These are phyloP conservation scores for Nakazawaea molendinolei DNA, from an alignment of 805 yeast species.

Conservation along the genomic window DNA sequence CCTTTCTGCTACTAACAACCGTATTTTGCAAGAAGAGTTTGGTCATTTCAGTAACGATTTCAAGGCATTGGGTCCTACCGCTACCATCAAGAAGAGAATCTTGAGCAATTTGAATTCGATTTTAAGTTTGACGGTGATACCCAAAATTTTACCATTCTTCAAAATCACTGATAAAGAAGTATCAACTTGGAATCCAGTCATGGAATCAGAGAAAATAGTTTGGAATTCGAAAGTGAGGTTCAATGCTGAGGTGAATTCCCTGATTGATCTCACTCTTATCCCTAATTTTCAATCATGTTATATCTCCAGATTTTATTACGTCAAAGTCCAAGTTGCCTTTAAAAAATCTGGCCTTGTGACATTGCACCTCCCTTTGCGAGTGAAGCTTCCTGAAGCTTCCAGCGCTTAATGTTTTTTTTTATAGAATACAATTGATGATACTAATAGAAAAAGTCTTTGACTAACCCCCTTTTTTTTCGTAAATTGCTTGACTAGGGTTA, in stretches of 20 bases:
- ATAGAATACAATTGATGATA: too few relatives aligned
- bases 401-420: too few relatives aligned
- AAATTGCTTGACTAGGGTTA: too few relatives aligned
- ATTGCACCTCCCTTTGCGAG: conserved; percentile 12
- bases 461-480: too few relatives aligned
- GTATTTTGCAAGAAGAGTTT: conserved; percentile 14
- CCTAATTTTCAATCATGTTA: conserved; percentile 63
- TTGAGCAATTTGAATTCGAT: conserved; percentile 25
- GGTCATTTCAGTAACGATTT: not conserved
- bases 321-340: conserved; percentile 13
- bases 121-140: conserved; percentile 9
- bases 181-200: conserved; percentile 5
- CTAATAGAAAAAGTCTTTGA: too few relatives aligned
- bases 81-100: conserved; percentile 15
- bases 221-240: conserved; percentile 23
- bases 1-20: conserved; percentile 18
- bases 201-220: not conserved
- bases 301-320: conserved; percentile 49
- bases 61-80: conserved; percentile 18
- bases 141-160: conserved; percentile 12
- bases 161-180: conserved; percentile 1
- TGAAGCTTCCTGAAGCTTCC: too few relatives aligned
- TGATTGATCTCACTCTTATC: conserved; percentile 41
- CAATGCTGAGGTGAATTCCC: conserved; percentile 34
- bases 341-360: not conserved